Evolutionary conservation across 306 rosid species (phyloP).

Genomic region (Mimosa pudica): DNA sequence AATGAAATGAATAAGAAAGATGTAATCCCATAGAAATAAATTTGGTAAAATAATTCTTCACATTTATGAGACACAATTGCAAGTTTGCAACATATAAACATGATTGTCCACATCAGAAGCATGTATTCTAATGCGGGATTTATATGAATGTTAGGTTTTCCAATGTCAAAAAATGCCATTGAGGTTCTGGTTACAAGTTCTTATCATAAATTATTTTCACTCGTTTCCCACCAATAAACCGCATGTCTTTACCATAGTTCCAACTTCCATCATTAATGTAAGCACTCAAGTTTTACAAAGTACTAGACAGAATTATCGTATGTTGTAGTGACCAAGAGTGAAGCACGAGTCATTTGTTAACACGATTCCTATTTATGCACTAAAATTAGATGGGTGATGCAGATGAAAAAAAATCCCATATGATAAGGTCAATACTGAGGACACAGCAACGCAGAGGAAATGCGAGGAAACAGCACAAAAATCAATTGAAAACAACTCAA

Average conservation of each 20-base stretch:
- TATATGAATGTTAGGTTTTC: not conserved
- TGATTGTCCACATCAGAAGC: not conserved
- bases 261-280: not conserved
- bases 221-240: conserved; percentile 1
- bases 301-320: not conserved
- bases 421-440: not conserved
- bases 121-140: not conserved
- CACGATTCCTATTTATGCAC: not conserved
- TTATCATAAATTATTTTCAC: not conserved
- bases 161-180: not conserved
- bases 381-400: conserved; percentile 11
- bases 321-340: not conserved
- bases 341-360: not conserved
- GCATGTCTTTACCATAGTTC: not conserved
- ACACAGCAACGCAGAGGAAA: not conserved
- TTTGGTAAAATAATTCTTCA: not conserved
- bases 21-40: not conserved
- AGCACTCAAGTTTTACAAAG: not conserved
- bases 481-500: not conserved
- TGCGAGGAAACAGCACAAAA: not conserved
- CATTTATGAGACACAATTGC: not conserved
- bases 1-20: not conserved
- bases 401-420: not conserved
- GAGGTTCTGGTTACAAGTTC: not conserved
- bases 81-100: not conserved